These are phyloP conservation scores for Ormosia semicastrata DNA, from an alignment of 306 rosid species.

Conservation along the genomic window DNA sequence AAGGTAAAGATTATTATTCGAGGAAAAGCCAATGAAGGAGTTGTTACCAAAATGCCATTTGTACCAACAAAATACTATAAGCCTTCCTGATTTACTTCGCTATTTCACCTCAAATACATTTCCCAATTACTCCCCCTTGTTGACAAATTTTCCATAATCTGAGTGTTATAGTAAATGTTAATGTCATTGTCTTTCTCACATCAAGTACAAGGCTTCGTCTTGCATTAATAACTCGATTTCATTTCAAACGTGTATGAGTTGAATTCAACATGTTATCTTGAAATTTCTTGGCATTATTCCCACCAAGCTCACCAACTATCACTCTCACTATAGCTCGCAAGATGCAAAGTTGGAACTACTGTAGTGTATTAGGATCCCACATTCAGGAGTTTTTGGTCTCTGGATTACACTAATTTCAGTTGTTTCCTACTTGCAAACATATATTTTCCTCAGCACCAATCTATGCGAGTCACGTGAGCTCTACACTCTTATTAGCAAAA, in stretches of 20 bases:
- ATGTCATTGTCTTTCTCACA: slow-evolving; percentile 36
- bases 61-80: slow-evolving; percentile 95
- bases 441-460: too few relatives aligned
- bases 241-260: slow-evolving; percentile 1
- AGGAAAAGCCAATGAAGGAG: slow-evolving; percentile 90
- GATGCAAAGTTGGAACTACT: too few relatives aligned
- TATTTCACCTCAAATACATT: slow-evolving; percentile 16
- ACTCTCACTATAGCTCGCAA: too few relatives aligned
- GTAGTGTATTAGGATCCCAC: too few relatives aligned
- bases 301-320: not conserved
- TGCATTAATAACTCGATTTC: slow-evolving; percentile 13
- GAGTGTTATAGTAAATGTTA: slow-evolving; percentile 33
- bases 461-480: too few relatives aligned
- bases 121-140: not conserved
- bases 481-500: too few relatives aligned
- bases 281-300: not conserved
- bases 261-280: slow-evolving; percentile 6
- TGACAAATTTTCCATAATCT: slow-evolving; percentile 33
- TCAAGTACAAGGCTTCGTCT: slow-evolving; percentile 17
- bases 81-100: slow-evolving; percentile 58
- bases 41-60: slow-evolving; percentile 92
- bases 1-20: slow-evolving; percentile 82
- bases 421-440: too few relatives aligned
- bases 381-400: too few relatives aligned
- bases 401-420: too few relatives aligned